These are phyloP conservation scores for Silybum marianum DNA, from an alignment of 129 eudicot genomes.

Conservation along the genomic window DNA sequence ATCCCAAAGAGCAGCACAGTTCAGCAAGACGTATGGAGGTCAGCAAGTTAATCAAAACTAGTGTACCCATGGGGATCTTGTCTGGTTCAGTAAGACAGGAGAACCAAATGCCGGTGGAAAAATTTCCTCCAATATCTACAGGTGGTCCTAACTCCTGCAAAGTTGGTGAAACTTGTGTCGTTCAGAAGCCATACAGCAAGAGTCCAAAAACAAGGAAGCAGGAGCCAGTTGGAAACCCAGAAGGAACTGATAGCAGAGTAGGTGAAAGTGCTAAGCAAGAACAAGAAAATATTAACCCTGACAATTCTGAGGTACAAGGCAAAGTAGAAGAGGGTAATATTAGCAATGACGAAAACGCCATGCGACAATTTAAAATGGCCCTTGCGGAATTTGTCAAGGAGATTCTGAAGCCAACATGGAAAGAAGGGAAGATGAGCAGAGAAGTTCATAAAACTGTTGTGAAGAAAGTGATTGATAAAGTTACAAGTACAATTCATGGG, in stretches of 20 bases:
- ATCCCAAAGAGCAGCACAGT: slow-evolving; percentile 28
- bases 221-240: slow-evolving; percentile 22
- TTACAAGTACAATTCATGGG: slow-evolving; percentile 57
- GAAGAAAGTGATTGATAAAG: slow-evolving; percentile 82
- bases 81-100: slow-evolving; percentile 23
- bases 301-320: slow-evolving; percentile 35
- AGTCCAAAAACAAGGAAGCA: slow-evolving; percentile 28
- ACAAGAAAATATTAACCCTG: slow-evolving; percentile 32
- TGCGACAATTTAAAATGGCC: slow-evolving; percentile 63
- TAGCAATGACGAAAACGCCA: slow-evolving; percentile 69
- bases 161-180: not conserved
- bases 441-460: slow-evolving; percentile 77
- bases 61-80: slow-evolving; percentile 13
- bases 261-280: slow-evolving; percentile 36
- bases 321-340: slow-evolving; percentile 51
- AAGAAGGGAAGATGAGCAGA: slow-evolving; percentile 85
- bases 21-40: not conserved
- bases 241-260: slow-evolving; percentile 25
- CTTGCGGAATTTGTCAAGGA: slow-evolving; percentile 84
- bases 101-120: slow-evolving; percentile 7
- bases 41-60: slow-evolving; percentile 4
- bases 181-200: not conserved
- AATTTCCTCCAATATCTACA: slow-evolving; percentile 18
- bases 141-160: not conserved
- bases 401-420: slow-evolving; percentile 83